phyloP scores from a whole-genome alignment of 352 stramenopile species.

The Pelagophyceae sp. region DNA sequence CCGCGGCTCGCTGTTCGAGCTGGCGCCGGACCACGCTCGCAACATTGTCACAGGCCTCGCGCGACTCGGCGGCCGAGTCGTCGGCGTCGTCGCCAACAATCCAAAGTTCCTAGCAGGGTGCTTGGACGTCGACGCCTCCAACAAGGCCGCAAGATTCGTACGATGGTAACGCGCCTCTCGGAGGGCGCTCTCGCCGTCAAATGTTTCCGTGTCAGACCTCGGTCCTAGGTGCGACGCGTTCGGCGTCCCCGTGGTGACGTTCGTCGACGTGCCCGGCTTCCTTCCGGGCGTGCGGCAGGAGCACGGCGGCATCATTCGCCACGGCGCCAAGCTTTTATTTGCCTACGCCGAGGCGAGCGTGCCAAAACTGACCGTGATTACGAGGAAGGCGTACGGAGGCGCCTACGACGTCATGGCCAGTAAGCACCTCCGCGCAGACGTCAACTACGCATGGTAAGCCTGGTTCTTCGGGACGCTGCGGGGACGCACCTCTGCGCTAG shows the following conservation, averaged over 20 bases:
- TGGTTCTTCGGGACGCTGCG: slow-evolving; percentile 48
- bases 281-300: slow-evolving; percentile 89
- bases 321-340: slow-evolving; percentile 94
- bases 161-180: slow-evolving; percentile 54
- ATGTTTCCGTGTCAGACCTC: too few relatives aligned
- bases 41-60: slow-evolving; percentile 95
- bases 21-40: slow-evolving; percentile 89
- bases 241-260: slow-evolving; percentile 94
- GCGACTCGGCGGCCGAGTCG: slow-evolving; percentile 86
- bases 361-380: slow-evolving; percentile 98
- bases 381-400: slow-evolving; percentile 92
- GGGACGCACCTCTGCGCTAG: background rate
- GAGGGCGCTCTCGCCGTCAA: background rate
- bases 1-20: slow-evolving; percentile 89
- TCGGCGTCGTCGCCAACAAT: slow-evolving; percentile 96
- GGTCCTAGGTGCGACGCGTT: slow-evolving; percentile 96
- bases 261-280: slow-evolving; percentile 97
- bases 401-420: slow-evolving; percentile 97
- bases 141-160: slow-evolving; percentile 94
- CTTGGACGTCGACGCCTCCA: slow-evolving; percentile 90
- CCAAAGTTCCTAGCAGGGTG: slow-evolving; percentile 89
- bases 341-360: slow-evolving; percentile 93
- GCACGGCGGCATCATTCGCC: slow-evolving; percentile 85
- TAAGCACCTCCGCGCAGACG: slow-evolving; percentile 92
- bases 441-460: slow-evolving; percentile 82